Conservation (phyloP, 169 alveolate genomes). For the Cystoisospora suis region DNA sequence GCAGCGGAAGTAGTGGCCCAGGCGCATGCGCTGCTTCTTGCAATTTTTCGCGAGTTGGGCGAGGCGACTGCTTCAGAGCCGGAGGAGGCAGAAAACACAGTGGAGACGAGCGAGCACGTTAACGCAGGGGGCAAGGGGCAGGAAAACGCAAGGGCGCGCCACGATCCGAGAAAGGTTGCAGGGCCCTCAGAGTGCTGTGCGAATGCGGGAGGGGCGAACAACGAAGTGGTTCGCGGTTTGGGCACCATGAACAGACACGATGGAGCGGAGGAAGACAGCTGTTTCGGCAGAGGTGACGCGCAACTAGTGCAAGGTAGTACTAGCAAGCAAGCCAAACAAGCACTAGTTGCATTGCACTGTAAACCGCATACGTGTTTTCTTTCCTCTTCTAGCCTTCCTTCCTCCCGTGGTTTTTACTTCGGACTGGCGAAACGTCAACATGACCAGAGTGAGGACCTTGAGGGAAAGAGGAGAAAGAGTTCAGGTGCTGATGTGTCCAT, state of each 20-base stretch:
- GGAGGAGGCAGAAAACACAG: not conserved
- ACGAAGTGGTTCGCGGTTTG: no score
- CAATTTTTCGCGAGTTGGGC: not conserved
- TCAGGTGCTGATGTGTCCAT: not conserved
- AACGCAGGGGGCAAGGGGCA: not conserved
- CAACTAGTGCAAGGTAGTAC: no score
- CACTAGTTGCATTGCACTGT: no score
- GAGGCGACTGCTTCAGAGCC: not conserved
- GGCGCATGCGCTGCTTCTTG: not conserved
- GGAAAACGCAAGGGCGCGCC: not conserved
- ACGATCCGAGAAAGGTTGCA: not conserved
- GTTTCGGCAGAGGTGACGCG: no score
- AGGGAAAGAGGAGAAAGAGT: no score
- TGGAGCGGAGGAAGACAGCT: no score
- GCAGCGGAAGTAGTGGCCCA: slow-evolving; percentile 22
- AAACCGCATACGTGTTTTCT: not conserved
- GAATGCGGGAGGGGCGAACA: not conserved
- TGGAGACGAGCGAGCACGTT: no score
- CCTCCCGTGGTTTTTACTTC: not conserved
- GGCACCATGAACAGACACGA: no score
- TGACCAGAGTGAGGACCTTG: no score
- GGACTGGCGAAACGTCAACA: not conserved
- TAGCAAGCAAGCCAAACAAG: no score
- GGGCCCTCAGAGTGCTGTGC: not conserved
- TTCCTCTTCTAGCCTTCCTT: not conserved